These are phyloP conservation scores for Spergularia bocconei DNA, from an alignment of 148 eudicot species.

Conservation along the genomic window DNA sequence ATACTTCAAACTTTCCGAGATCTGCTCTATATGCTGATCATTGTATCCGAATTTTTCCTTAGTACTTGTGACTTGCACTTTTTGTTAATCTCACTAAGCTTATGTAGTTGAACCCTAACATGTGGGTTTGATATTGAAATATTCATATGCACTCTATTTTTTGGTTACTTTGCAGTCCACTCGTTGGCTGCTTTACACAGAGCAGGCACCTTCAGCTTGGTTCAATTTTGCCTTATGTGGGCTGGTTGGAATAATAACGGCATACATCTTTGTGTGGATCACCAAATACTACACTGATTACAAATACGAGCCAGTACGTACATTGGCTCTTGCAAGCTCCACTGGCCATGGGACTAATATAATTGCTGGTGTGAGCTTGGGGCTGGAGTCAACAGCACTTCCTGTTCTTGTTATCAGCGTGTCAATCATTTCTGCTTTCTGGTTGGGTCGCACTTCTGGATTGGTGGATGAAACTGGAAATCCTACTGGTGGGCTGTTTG, in stretches of 20 bases:
- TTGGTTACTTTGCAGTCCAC: conserved; percentile 63
- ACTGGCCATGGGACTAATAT: conserved; percentile 99
- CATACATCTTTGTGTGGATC: conserved; percentile 88
- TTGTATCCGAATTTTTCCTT: not conserved
- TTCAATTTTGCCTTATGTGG: conserved; percentile 91
- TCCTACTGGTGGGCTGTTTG: conserved; percentile 97
- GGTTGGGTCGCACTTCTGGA: conserved; percentile 96
- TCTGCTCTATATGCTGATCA: not conserved
- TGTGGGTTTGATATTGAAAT: not conserved
- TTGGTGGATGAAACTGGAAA: conserved; percentile 86
- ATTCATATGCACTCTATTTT: conserved; percentile 6
- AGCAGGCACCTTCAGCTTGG: conserved; percentile 99
- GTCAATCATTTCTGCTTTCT: conserved; percentile 81
- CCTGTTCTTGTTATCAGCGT: conserved; percentile 93
- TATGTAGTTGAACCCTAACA: not conserved
- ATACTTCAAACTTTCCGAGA: not conserved
- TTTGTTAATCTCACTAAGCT: not conserved
- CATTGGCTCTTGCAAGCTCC: conserved; percentile 84
- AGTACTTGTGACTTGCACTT: not conserved
- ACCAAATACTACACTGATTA: conserved; percentile 94
- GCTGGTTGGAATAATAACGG: conserved; percentile 89
- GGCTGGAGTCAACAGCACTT: conserved; percentile 94
- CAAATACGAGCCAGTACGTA: conserved; percentile 94
- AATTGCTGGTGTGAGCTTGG: conserved; percentile 97
- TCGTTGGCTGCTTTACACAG: conserved; percentile 96